Base-by-base conservation (phyloP, 1,284 basidiomycete genomes). In the Taiwanofungus camphoratus region DNA sequence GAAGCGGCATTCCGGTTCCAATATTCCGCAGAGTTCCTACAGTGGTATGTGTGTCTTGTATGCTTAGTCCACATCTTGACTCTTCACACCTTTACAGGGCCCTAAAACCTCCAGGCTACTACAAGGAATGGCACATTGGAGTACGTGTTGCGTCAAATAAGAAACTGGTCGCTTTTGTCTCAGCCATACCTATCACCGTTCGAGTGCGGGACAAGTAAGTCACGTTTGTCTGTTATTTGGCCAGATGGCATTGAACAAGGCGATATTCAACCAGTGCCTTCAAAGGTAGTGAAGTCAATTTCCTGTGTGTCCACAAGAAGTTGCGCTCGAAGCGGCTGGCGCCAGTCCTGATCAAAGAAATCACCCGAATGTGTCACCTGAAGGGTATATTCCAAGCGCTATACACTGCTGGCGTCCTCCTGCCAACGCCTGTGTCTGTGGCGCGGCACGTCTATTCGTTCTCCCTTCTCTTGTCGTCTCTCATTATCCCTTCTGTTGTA, bases 251-350 rank as follows among this genome's bases (percentile, higher is more conserved):
- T 38, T 42, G 12, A 42, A 7, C 13, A 27, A 15, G 3, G n/a
- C 22, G 5, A 4, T n/a, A 27, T 36, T 5, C 27, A 40, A 39
- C 20, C 51, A 95, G 91, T 44, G 67, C 72, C 6, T 74, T 96
- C 58, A 68, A 68, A 31, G 77, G 82, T 26, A 83, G 84, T 56
- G 96, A 99, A 67, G 95, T 99, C 70, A 99, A 99, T 67, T 99
- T 94, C 66, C 82, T 99, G 39, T 97, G 93, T 57, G 85, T 98
- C 3, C 95, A 98, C 76, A 99, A 99, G 70, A 97, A 97, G 65
- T 70, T 99, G 36, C 85, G 96, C 11, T 90, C 92, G 4, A 99
- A 98, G 64, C 87, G 96, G 26, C 75, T 99, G 15, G 87, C 96
- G 0, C 96, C 96, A 0, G 90, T 99, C 20, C 76, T 99, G 39